Evolutionary conservation across 2,329 filamentous ascomycete genomes (phyloP).

Genomic region (Fusarium veterinarium): DNA sequence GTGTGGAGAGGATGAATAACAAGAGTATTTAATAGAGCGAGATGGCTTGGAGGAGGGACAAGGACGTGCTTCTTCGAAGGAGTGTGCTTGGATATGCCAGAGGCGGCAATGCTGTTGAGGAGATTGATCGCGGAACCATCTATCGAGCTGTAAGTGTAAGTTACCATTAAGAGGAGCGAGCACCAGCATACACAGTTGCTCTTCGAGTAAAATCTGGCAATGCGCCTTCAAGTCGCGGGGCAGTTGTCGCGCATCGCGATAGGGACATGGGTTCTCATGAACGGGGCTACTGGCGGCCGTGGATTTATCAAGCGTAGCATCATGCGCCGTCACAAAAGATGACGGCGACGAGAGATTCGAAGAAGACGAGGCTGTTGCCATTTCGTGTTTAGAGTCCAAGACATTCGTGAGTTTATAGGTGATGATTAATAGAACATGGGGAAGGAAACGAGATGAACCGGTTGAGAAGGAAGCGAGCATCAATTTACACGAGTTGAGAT

Average conservation of each 20-base stretch:
- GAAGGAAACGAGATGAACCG: background rate
- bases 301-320: conserved; percentile 45
- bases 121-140: conserved; percentile 67
- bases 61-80: conserved; percentile 59
- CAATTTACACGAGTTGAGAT: conserved; percentile 37
- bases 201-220: conserved; percentile 79
- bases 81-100: conserved; percentile 56
- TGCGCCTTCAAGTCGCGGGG: conserved; percentile 74
- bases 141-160: conserved; percentile 20
- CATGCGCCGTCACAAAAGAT: conserved; percentile 52
- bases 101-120: conserved; percentile 70
- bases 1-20: conserved; percentile 84
- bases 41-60: conserved; percentile 76
- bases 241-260: conserved; percentile 66
- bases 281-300: conserved; percentile 53
- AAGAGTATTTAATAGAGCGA: conserved; percentile 84
- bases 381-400: conserved; percentile 25
- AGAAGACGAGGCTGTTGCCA: conserved; percentile 39
- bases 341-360: conserved; percentile 46
- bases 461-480: background rate
- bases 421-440: background rate
- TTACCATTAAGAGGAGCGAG: background rate
- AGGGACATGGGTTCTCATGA: conserved; percentile 51
- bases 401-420: conserved; percentile 21
- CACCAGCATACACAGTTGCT: conserved; percentile 70